Evolutionary conservation across 2,329 filamentous ascomycete genomes (phyloP).

Genomic region (Fusarium pilosicola): DNA sequence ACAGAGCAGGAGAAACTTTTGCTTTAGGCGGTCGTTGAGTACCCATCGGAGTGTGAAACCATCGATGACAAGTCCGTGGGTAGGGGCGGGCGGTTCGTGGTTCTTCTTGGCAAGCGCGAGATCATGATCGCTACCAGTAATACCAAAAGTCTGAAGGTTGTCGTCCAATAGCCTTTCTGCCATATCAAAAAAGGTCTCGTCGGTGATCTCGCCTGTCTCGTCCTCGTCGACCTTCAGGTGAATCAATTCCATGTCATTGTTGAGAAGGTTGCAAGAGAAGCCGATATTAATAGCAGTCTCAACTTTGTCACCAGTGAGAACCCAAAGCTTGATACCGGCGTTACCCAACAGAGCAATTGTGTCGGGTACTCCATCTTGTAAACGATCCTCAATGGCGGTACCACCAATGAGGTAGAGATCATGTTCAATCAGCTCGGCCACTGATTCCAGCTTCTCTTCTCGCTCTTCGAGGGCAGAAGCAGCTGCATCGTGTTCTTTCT

Average conservation of each 20-base stretch:
- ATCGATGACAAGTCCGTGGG: constrained; percentile 93
- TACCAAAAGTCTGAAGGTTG: constrained; percentile 75
- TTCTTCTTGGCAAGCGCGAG: constrained; percentile 80
- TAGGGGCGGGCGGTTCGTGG: constrained; percentile 86
- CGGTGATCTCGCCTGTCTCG: constrained; percentile 59
- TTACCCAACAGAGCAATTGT: constrained; percentile 90
- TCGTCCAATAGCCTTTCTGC: constrained; percentile 79
- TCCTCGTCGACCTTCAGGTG: constrained; percentile 87
- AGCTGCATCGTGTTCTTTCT: constrained; percentile 85
- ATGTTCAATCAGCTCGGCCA: constrained; percentile 90
- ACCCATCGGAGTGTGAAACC: constrained; percentile 92
- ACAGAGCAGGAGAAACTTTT: constrained; percentile 94
- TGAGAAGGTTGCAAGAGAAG: constrained; percentile 96
- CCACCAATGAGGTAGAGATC: constrained; percentile 89
- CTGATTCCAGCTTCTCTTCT: constrained; percentile 91
- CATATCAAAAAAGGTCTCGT: constrained; percentile 62
- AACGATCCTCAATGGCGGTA: constrained; percentile 95
- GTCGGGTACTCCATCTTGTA: constrained; percentile 97
- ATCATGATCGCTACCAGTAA: constrained; percentile 88
- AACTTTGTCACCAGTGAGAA: constrained; percentile 97
- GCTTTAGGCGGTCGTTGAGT: constrained; percentile 81
- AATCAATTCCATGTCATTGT: constrained; percentile 98
- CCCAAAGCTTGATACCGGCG: constrained; percentile 98
- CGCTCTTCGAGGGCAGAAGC: constrained; percentile 84
- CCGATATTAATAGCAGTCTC: constrained; percentile 99